Evolutionary conservation across 176 grass and related monocot species (phyloP), one percentile per base, ranked within the genome.

Genomic region (Cenchrus purpureus): DNA sequence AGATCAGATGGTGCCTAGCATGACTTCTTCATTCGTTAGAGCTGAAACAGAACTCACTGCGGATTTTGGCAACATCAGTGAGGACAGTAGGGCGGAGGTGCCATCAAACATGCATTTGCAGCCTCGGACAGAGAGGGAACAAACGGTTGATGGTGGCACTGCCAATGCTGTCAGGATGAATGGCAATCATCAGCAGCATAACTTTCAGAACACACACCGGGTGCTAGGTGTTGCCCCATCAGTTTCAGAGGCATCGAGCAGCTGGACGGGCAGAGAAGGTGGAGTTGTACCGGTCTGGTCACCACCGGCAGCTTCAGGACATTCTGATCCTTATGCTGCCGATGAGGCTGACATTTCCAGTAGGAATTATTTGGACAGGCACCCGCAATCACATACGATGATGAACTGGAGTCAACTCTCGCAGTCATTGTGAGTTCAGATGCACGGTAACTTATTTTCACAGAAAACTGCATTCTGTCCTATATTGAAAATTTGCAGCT

Each of bases 1-100:
- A 63, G 97, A 99, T 75, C 97, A 99, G 87, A 96, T 94, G 93
- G 97, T 99, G 42, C 97, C 97, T 54, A 94, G 90, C 86, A 92
- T 99, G 68, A 99, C 93, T 66, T 94, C 93, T 19, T 99, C 97
- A n/a, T 80, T 96, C 16, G 8, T 92, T 65, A 87, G 97, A 83
- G 81, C 86, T 49, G 90, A 87, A 52, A 92, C 94, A 28, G 97
- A 92, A 79, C 83, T 94, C 53, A 94, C 91, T 12, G 83, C 70
- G 7, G 90, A 87, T 89, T 89, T 93, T 71, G 91, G 84, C 14
- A 85, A 87, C 67, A 49, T 81, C 84, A 86, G 83, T 25, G 72
- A 81, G 64, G 86, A 85, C 50, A 91, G 83, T 66, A 88, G 93
- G 82, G 65, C 79, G 0, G 91, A 99, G 71, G 97, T 99, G 31